Percentiles rank a stretch among this genome's conserved stretches.
Evolutionary conservation across 495 filamentous ascomycete species (phyloP).

Genomic region (Viridothelium virens): DNA sequence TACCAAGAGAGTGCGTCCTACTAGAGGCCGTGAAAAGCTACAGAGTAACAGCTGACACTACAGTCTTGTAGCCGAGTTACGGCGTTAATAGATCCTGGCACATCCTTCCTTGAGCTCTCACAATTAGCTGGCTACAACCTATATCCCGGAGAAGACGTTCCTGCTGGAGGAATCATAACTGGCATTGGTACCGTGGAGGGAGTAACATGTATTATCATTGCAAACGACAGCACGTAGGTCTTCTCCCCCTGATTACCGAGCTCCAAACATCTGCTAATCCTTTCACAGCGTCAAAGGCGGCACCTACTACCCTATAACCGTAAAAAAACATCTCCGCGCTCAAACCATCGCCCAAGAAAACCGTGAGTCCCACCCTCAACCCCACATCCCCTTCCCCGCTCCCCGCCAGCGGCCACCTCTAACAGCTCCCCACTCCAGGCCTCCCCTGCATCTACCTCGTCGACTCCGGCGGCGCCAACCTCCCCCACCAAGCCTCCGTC

Average conservation of each 20-base stretch:
- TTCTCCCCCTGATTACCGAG: background rate
- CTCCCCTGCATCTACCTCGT: slow-evolving; percentile 90
- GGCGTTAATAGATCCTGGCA: slow-evolving; percentile 79
- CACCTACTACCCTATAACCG: slow-evolving; percentile 95
- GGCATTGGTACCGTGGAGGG: slow-evolving; percentile 87
- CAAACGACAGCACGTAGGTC: slow-evolving; percentile 79
- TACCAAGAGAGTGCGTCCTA: slow-evolving; percentile 60
- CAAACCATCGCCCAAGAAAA: slow-evolving; percentile 90
- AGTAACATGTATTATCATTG: slow-evolving; percentile 87
- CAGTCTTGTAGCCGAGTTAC: slow-evolving; percentile 54
- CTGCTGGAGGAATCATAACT: slow-evolving; percentile 84
- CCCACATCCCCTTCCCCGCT: slow-evolving; percentile 20
- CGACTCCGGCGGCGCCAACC: slow-evolving; percentile 91
- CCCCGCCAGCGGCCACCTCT: background rate
- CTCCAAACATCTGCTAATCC: slow-evolving; percentile 9
- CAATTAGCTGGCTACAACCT: slow-evolving; percentile 78
- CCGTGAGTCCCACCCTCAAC: slow-evolving; percentile 31
- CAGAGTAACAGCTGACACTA: slow-evolving; percentile 9
- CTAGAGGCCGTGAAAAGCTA: background rate
- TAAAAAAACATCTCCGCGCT: slow-evolving; percentile 94
- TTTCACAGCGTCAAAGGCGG: slow-evolving; percentile 75
- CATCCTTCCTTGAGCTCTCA: slow-evolving; percentile 85
- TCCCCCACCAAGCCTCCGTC: slow-evolving; percentile 92
- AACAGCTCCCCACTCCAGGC: background rate
- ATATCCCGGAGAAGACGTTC: slow-evolving; percentile 79